phyloP scores from a whole-genome alignment of 441 rosid species.

The Eutrema salsugineum region DNA sequence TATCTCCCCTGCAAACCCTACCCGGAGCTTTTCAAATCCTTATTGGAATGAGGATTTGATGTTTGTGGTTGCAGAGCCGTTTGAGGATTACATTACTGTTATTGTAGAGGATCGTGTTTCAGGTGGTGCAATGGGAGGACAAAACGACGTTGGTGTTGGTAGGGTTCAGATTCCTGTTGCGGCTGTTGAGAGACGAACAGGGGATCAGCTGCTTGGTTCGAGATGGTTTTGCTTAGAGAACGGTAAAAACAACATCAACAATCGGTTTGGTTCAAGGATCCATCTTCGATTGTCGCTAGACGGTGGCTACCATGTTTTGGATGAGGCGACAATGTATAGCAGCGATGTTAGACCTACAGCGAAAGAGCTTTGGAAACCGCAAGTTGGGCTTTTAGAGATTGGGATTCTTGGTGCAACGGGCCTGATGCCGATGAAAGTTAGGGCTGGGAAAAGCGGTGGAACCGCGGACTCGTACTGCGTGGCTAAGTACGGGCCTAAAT shows the following conservation, averaged over 20 bases:
- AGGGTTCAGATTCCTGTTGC: conserved; percentile 38
- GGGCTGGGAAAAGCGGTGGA: conserved; percentile 29
- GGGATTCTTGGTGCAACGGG: conserved; percentile 47
- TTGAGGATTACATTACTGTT: conserved; percentile 44
- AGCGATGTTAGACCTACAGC: conserved; percentile 51
- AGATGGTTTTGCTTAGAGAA: conserved; percentile 47
- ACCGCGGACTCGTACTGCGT: conserved; percentile 51
- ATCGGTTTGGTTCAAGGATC: conserved; percentile 43
- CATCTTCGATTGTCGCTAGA: conserved; percentile 49
- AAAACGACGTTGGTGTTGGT: conserved; percentile 38
- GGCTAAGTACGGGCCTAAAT: conserved; percentile 56
- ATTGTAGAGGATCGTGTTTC: conserved; percentile 40
- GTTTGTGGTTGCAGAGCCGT: conserved; percentile 55
- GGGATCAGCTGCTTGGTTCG: conserved; percentile 38
- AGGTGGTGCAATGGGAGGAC: conserved; percentile 26
- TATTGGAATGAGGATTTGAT: conserved; percentile 51
- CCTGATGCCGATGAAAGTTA: conserved; percentile 41
- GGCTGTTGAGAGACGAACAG: conserved; percentile 35
- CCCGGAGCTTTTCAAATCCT: conserved; percentile 38
- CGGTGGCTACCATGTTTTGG: conserved; percentile 56
- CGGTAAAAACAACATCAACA: conserved; percentile 21
- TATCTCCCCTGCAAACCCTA: conserved; percentile 26
- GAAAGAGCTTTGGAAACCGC: conserved; percentile 47
- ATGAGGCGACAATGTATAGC: conserved; percentile 46
- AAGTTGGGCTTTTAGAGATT: conserved; percentile 47